Percentiles rank a stretch among this genome's conserved stretches.
phyloP scores from a whole-genome alignment of 306 rosid genomes.

The Acacia confusa region DNA sequence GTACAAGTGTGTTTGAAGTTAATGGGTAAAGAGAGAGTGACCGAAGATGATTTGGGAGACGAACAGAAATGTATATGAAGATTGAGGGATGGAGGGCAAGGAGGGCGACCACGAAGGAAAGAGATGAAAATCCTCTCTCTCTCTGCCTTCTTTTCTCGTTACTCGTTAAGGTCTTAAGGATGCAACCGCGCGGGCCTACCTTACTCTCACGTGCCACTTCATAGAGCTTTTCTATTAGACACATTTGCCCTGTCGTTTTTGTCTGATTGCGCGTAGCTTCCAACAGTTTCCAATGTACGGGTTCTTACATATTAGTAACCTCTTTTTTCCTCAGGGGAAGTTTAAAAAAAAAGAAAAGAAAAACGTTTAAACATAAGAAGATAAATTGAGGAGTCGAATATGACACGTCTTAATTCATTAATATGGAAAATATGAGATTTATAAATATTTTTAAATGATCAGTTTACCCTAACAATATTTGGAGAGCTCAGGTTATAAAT shows the following conservation, averaged over 20 bases:
- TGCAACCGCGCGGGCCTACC: not conserved
- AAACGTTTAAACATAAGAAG: too few relatives aligned
- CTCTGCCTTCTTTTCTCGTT: slow-evolving; percentile 38
- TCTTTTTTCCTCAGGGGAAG: too few relatives aligned
- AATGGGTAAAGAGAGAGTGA: not conserved
- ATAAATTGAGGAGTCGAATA: too few relatives aligned
- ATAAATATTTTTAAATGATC: too few relatives aligned
- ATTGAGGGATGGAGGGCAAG: not conserved
- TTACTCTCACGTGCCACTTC: slow-evolving; percentile 41
- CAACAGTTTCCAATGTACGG: not conserved
- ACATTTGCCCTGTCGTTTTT: not conserved
- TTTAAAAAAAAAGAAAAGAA: too few relatives aligned
- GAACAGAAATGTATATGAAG: not conserved
- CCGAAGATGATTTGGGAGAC: not conserved
- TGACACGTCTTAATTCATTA: too few relatives aligned
- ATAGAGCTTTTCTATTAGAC: not conserved
- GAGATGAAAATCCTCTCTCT: slow-evolving; percentile 22
- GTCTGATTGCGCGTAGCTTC: not conserved
- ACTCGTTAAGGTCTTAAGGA: slow-evolving; percentile 24
- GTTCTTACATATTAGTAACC: too few relatives aligned
- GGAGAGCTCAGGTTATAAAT: too few relatives aligned
- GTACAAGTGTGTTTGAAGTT: slow-evolving; percentile 20
- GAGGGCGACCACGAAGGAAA: slow-evolving; percentile 34
- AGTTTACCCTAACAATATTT: too few relatives aligned
- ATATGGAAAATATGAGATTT: too few relatives aligned